These are phyloP conservation scores for Pilasporangium apinafurcum DNA, from an alignment of 352 stramenopile genomes.

Conservation along the genomic window DNA sequence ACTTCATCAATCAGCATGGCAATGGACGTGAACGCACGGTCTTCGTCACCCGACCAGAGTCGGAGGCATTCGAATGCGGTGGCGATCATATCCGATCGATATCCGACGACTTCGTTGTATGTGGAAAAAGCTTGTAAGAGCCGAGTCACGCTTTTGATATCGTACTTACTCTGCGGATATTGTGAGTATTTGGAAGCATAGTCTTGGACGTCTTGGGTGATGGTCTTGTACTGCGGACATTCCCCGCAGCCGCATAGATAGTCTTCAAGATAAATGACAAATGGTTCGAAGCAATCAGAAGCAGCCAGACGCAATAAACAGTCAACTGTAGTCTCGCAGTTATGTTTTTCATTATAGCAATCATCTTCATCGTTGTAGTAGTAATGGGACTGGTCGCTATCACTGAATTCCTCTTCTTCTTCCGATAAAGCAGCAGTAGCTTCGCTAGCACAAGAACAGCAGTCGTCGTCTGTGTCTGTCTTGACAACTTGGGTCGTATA, in stretches of 20 bases:
- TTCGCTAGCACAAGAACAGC: too few species aligned
- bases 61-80: constrained; percentile 43
- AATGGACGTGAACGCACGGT: constrained; percentile 59
- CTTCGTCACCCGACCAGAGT: constrained; percentile 54
- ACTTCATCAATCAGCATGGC: constrained; percentile 53
- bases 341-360: constrained; percentile 13
- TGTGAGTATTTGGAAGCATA: too few species aligned
- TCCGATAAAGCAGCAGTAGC: too few species aligned
- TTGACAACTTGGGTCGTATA: neutral
- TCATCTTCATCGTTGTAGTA: constrained; percentile 9
- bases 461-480: neutral
- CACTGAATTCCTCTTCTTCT: too few species aligned
- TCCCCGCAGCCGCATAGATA: constrained; percentile 61
- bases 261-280: constrained; percentile 38
- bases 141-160: constrained; percentile 31
- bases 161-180: constrained; percentile 17
- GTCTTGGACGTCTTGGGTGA: constrained; percentile 31
- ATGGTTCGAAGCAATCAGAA: constrained; percentile 14
- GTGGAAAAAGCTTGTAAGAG: constrained; percentile 66
- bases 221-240: constrained; percentile 49
- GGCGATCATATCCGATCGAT: constrained; percentile 44
- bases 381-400: neutral
- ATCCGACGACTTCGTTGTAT: constrained; percentile 63
- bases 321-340: constrained; percentile 27
- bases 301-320: constrained; percentile 9